Base-by-base conservation (phyloP, 345 rosid genomes). In the Psidium friedrichsthalianum region DNA sequence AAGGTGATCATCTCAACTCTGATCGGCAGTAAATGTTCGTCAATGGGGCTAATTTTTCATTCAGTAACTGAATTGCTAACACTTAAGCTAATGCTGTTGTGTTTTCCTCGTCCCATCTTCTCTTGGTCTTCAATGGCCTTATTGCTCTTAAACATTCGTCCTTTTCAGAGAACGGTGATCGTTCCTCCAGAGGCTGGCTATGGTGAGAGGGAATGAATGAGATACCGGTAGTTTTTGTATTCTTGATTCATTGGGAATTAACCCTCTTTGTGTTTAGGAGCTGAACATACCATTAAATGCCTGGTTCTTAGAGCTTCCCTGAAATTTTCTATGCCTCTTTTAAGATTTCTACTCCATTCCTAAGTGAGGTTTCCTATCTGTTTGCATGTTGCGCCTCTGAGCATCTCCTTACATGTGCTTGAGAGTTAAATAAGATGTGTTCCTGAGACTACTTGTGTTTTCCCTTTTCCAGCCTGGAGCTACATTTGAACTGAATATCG, bases 111-210 rank as follows among this genome's bases (percentile, higher is more conserved):
- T 61, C 58, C 22, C 56, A 51, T 20, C 12, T 51, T 57, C 42
- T 56, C 40, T 29, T 83, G 10, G 20, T 14, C 51, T 21, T 29
- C 24, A 12, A 54, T 56, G 59, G 27, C 27, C 59, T 51, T 53
- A 76, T 56, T 56, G 42, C 78, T 54, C 82, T 76, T 32, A 25
- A 49, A 57, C 42, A 54, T 27, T 83, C 11, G 21, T 84, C 42
- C 83, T 21, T 24, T 91, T 86, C 91, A 96, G 99, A 94, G 99
- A 91, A 93, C 93, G 13, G 98, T 94, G 36, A 94, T 94, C 81
- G 96, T 96, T 88, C 88, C 98, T 87, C 98, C 98, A 12, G 98
- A 94, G 89, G 92, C 91, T 59, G 98, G 98, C 74, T 96, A 95
- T 87, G 97, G 98, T 55, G 82, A 92, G 83, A 95, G 69, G 89